These are phyloP conservation scores for carrot (Daucus carota) DNA, from an alignment of 129 eudicot species.

Conservation along the genomic window DNA sequence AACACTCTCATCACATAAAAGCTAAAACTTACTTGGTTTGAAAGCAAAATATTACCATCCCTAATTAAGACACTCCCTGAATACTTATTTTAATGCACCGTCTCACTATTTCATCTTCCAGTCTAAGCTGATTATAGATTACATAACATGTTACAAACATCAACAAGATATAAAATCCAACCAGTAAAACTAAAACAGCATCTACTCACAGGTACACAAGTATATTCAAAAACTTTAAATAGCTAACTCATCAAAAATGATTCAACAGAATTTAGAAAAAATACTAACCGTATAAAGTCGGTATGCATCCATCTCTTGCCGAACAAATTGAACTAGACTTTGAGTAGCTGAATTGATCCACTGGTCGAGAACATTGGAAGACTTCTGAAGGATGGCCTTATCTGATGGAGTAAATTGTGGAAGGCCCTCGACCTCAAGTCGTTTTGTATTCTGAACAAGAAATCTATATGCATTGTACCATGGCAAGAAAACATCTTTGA, in stretches of 20 bases:
- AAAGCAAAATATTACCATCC: neutral
- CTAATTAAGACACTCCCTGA: neutral
- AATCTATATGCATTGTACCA: constrained; percentile 97
- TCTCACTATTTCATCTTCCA: neutral
- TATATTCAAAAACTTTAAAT: neutral
- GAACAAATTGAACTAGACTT: constrained; percentile 76
- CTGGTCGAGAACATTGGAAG: constrained; percentile 84
- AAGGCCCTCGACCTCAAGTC: constrained; percentile 80
- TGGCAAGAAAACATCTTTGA: constrained; percentile 82
- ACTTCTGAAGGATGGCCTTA: constrained; percentile 41
- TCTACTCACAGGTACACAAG: neutral
- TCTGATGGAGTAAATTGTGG: constrained; percentile 56
- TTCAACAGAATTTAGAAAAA: neutral
- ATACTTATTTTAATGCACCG: neutral
- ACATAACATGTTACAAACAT: neutral
- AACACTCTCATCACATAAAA: neutral
- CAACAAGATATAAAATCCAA: neutral
- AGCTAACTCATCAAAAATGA: neutral
- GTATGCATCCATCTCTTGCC: constrained; percentile 92
- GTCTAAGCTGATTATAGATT: neutral
- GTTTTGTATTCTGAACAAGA: constrained; percentile 77
- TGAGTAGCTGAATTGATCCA: constrained; percentile 90
- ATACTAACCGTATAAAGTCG: constrained; percentile 63
- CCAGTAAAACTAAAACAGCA: neutral
- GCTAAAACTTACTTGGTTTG: neutral